phyloP scores from a whole-genome alignment of 805 yeast genomes.

The Suhomyces pyralidae region DNA sequence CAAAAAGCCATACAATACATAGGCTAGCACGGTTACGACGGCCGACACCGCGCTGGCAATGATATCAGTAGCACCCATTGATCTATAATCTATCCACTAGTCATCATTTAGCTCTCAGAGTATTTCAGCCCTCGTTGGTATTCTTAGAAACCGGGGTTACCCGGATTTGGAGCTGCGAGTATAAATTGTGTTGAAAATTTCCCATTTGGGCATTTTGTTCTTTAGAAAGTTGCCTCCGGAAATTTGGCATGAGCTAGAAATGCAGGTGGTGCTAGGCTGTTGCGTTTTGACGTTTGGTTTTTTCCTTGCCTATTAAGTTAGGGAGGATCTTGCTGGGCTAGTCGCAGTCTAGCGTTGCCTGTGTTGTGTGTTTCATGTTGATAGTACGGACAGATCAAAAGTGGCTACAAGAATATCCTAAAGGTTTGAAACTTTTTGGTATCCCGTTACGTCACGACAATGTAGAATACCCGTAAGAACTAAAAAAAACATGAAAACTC shows the following conservation, averaged over 20 bases:
- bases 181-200: background rate
- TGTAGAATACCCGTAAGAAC: background rate
- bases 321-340: constrained; percentile 24
- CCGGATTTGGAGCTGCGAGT: constrained; percentile 9
- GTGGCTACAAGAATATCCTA: constrained; percentile 41
- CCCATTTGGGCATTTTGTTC: constrained; percentile 10
- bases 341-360: constrained; percentile 9
- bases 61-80: background rate
- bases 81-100: no score
- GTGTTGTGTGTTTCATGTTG: constrained; percentile 26
- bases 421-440: constrained; percentile 34
- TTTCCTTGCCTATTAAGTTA: constrained; percentile 39
- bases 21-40: background rate
- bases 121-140: background rate
- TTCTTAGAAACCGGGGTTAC: constrained; percentile 10
- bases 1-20: background rate
- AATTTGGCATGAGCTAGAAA: constrained; percentile 28
- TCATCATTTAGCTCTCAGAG: background rate
- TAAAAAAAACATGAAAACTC: no score
- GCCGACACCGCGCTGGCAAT: background rate
- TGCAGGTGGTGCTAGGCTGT: constrained; percentile 4
- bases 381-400: constrained; percentile 36
- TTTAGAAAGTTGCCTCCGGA: constrained; percentile 42
- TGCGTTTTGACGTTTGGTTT: constrained; percentile 9
- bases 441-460: constrained; percentile 48